phyloP scores from a whole-genome alignment of 331 rosid species.

The Malus hybrid region DNA sequence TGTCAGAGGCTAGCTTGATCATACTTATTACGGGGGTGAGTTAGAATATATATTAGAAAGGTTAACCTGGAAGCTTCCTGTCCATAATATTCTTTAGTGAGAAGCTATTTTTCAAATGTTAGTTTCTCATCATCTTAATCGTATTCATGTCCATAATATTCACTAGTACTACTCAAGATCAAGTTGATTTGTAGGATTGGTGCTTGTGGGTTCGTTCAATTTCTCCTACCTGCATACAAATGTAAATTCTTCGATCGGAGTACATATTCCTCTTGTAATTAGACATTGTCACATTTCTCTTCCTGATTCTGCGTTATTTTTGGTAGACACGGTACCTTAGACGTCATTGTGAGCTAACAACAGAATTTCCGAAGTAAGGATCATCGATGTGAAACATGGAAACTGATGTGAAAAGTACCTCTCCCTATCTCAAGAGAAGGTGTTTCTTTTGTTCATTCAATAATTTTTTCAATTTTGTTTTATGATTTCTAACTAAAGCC shows the following conservation, averaged over 20 bases:
- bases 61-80: not conserved
- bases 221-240: not conserved
- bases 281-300: not conserved
- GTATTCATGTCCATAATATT: not conserved
- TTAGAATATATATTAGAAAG: not conserved
- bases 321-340: too few relatives aligned
- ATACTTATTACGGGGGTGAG: not conserved
- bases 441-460: too few relatives aligned
- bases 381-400: too few relatives aligned
- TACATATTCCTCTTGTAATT: not conserved
- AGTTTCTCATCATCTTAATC: not conserved
- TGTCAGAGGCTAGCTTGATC: not conserved
- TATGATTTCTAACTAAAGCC: too few relatives aligned
- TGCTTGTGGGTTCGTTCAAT: not conserved
- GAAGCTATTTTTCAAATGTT: not conserved
- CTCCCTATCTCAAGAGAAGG: too few relatives aligned
- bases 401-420: too few relatives aligned
- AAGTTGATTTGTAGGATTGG: not conserved
- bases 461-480: too few relatives aligned
- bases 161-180: not conserved
- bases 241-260: not conserved
- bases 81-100: not conserved
- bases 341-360: too few relatives aligned
- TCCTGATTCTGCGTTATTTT: too few relatives aligned
- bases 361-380: too few relatives aligned